Percentiles rank a stretch among this genome's conserved stretches.
Conservation (phyloP, 2,329 filamentous ascomycete species). For the Myriosclerotinia curreyana region DNA sequence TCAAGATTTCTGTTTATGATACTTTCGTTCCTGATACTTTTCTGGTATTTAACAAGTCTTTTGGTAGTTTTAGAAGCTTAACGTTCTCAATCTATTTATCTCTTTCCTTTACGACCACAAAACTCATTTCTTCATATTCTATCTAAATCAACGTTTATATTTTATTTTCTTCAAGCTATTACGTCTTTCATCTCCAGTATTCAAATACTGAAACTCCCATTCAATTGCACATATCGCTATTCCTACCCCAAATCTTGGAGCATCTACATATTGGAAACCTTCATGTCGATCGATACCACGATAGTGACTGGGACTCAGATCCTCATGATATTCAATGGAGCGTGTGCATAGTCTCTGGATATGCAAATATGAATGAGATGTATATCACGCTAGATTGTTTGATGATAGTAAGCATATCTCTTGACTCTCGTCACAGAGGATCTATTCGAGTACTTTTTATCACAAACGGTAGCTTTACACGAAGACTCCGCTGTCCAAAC, state of each 20-base stretch:
- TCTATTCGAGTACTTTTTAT: too few relatives aligned
- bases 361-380: background rate
- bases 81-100: background rate
- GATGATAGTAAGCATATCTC: background rate
- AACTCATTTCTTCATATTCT: background rate
- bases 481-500: too few relatives aligned
- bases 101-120: background rate
- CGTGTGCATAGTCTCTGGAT: background rate
- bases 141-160: background rate
- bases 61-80: background rate
- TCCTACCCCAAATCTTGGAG: background rate
- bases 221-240: background rate
- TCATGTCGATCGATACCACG: background rate
- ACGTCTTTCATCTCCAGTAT: background rate
- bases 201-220: too few relatives aligned
- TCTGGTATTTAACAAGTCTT: background rate
- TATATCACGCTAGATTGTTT: background rate
- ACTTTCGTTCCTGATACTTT: background rate
- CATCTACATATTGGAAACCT: background rate
- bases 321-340: background rate
- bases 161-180: background rate
- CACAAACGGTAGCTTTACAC: too few relatives aligned
- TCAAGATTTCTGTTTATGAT: background rate
- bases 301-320: background rate
- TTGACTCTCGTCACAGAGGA: background rate